Evolutionary conservation across 1,139 yeast species (phyloP).

Genomic region (Hansenula sp.): DNA sequence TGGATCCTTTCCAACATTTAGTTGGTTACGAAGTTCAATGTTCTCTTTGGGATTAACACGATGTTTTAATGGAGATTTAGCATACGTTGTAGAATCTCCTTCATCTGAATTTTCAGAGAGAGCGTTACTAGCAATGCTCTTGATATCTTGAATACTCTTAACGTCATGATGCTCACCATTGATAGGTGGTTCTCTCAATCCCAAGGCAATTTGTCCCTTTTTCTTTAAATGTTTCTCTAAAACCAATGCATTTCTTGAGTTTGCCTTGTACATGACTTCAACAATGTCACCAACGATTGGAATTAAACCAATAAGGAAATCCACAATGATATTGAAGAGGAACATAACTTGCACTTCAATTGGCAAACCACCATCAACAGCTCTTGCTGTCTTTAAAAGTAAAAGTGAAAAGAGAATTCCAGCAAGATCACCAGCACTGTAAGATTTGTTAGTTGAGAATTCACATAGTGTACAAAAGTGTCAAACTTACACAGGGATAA

Average conservation of each 20-base stretch:
- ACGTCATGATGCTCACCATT: no score
- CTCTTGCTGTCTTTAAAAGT: constrained; percentile 45
- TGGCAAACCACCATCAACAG: constrained; percentile 67
- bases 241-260: constrained; percentile 64
- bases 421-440: constrained; percentile 50
- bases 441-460: constrained; percentile 4
- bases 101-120: background rate
- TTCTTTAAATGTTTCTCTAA: constrained; percentile 53
- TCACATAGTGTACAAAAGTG: background rate
- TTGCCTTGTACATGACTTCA: constrained; percentile 67
- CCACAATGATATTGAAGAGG: constrained; percentile 57
- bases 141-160: background rate
- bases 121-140: background rate
- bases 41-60: background rate
- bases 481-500: constrained; percentile 46
- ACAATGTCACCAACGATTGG: constrained; percentile 72
- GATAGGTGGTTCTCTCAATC: background rate
- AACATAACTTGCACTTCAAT: constrained; percentile 41
- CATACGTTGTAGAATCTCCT: background rate
- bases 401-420: constrained; percentile 46
- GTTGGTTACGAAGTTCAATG: background rate
- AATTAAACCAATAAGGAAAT: constrained; percentile 64
- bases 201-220: constrained; percentile 26
- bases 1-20: constrained; percentile 1
- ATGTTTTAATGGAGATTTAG: background rate